phyloP scores from a whole-genome alignment of 139 green algal genomes.

The Haematococcus sp. region DNA sequence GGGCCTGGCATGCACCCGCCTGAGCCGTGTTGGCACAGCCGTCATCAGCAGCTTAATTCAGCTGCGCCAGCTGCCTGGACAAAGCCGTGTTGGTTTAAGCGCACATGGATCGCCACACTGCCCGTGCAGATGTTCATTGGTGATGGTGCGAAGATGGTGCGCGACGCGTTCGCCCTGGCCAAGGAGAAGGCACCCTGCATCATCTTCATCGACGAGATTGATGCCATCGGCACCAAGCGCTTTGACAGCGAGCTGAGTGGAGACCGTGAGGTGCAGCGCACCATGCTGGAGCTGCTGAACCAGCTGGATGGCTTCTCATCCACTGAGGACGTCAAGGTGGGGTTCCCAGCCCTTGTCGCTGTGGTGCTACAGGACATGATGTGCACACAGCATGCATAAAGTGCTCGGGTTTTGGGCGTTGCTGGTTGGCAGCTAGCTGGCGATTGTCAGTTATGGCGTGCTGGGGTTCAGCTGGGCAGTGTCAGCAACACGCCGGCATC shows the following conservation, averaged over 20 bases:
- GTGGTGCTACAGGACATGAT: neutral
- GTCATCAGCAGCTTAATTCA: too few species aligned
- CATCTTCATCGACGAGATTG: conserved; percentile 98
- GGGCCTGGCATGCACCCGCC: too few species aligned
- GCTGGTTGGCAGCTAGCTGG: too few species aligned
- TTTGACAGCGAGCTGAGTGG: conserved; percentile 93
- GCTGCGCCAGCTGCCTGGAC: too few species aligned
- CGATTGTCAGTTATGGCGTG: too few species aligned
- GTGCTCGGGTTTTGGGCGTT: too few species aligned
- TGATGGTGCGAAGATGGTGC: conserved; percentile 97
- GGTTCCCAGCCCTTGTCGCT: neutral
- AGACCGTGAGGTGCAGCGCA: conserved; percentile 95
- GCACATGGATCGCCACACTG: too few species aligned
- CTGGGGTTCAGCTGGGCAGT: neutral
- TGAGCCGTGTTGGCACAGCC: too few species aligned
- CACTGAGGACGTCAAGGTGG: conserved; percentile 86
- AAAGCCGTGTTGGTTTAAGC: too few species aligned
- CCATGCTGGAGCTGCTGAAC: conserved; percentile 98
- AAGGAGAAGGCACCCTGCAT: conserved; percentile 98
- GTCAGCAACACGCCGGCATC: neutral
- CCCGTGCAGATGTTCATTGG: conserved; percentile 98
- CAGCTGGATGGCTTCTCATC: conserved; percentile 94
- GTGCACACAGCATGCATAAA: too few species aligned
- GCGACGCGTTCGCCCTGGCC: conserved; percentile 95
- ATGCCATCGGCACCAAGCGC: conserved; percentile 90